Evolutionary conservation across 2,329 filamentous ascomycete species (phyloP).

Genomic region (Aureobasidium lini): DNA sequence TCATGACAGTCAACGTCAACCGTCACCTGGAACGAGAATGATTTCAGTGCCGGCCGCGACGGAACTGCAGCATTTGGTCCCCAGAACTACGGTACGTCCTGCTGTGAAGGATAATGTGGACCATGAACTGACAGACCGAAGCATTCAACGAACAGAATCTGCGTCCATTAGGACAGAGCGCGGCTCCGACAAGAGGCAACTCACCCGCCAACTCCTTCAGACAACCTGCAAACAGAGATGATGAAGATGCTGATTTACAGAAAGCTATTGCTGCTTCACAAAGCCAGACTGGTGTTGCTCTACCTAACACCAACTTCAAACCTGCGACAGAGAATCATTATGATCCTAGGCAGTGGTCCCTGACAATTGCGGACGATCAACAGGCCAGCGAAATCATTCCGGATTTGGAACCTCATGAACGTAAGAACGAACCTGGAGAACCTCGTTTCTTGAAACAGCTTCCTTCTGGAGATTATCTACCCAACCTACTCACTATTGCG

Average conservation of each 20-base stretch:
- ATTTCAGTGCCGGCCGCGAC: constrained; percentile 24
- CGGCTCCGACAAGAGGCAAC: constrained; percentile 25
- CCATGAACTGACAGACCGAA: background rate
- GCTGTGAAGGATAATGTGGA: background rate
- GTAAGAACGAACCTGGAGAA: constrained; percentile 40
- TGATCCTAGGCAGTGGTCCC: constrained; percentile 47
- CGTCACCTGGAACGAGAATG: constrained; percentile 24
- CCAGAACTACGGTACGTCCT: constrained; percentile 3
- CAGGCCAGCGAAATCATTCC: constrained; percentile 43
- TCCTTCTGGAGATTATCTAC: constrained; percentile 46
- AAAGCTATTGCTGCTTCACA: constrained; percentile 22
- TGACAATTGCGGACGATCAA: constrained; percentile 33
- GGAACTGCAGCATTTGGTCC: constrained; percentile 19
- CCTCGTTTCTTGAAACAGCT: constrained; percentile 53
- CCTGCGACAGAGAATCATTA: constrained; percentile 49
- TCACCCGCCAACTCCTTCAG: constrained; percentile 21
- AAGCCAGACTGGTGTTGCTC: constrained; percentile 47
- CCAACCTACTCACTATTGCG: constrained; percentile 53
- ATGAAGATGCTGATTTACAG: constrained; percentile 25
- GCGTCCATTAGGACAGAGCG: constrained; percentile 23
- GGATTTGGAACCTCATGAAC: constrained; percentile 38
- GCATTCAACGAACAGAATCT: constrained; percentile 20
- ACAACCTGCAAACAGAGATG: constrained; percentile 22
- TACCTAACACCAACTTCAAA: constrained; percentile 40
- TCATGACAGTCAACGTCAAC: background rate